Evolutionary conservation across 371 early-diverging fungal species (phyloP).

Genomic region (Paraphysoderma sedebokerense): DNA sequence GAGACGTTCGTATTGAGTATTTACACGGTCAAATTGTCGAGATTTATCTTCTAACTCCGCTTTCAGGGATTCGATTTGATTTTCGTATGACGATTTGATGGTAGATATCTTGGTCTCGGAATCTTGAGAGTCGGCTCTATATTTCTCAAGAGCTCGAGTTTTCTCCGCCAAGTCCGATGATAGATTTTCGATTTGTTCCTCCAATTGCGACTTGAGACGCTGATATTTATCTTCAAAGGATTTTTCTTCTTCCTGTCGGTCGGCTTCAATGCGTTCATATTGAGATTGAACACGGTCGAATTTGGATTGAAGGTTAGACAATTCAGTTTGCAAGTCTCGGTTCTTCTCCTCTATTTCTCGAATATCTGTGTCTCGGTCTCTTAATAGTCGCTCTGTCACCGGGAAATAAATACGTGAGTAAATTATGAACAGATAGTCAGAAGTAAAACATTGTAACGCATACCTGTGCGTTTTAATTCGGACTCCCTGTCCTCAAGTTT

Average conservation of each 20-base stretch:
- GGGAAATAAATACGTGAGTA: neutral
- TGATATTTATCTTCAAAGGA: slow-evolving; percentile 15
- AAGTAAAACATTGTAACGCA: neutral
- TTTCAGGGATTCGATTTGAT: slow-evolving; percentile 6
- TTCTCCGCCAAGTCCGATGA: too few relatives aligned
- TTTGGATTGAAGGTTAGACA: too few relatives aligned
- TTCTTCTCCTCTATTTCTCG: too few relatives aligned
- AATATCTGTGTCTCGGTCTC: slow-evolving; percentile 12
- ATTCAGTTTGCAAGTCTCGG: too few relatives aligned
- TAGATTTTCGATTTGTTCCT: too few relatives aligned
- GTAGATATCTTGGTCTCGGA: slow-evolving; percentile 6
- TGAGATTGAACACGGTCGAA: too few relatives aligned
- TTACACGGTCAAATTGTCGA: too few relatives aligned
- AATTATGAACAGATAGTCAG: neutral
- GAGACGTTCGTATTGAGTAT: neutral
- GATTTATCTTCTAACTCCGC: slow-evolving; percentile 1
- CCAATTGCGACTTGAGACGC: slow-evolving; percentile 11
- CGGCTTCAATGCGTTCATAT: too few relatives aligned
- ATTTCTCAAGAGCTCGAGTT: too few relatives aligned
- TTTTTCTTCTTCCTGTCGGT: too few relatives aligned
- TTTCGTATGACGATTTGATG: slow-evolving; percentile 9
- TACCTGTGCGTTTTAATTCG: slow-evolving; percentile 11
- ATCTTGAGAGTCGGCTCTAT: slow-evolving; percentile 5
- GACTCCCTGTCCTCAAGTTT: slow-evolving; percentile 1
- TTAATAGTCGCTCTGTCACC: slow-evolving; percentile 5